A percentile compares a stretch with the other conserved stretches of the same genome.
Conservation (phyloP, 2,329 filamentous ascomycete genomes). For the Lojkania enalia region DNA sequence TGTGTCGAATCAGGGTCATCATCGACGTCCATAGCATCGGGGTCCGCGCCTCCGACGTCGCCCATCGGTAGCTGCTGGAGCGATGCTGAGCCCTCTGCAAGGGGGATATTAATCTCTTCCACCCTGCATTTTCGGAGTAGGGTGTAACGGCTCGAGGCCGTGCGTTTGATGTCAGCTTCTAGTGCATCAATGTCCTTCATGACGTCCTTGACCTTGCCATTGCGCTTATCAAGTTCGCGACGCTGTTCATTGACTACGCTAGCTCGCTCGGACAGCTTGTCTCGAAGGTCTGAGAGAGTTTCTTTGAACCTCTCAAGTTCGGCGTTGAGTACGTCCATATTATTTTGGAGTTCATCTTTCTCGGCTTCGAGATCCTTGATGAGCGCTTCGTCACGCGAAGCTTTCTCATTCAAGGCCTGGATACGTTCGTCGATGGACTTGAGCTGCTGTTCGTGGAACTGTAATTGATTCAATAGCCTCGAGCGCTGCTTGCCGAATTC, state of each 20-base stretch:
- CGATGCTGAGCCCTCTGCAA: conserved; percentile 68
- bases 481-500: conserved; percentile 81
- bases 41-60: conserved; percentile 69
- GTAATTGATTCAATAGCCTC: conserved; percentile 62
- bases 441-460: conserved; percentile 71
- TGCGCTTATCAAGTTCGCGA: conserved; percentile 78
- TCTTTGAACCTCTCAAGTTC: conserved; percentile 78
- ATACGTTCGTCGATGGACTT: conserved; percentile 71
- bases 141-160: conserved; percentile 80
- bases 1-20: conserved; percentile 58
- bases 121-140: conserved; percentile 87
- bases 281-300: conserved; percentile 68
- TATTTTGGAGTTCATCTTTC: conserved; percentile 73
- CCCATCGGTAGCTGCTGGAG: conserved; percentile 87
- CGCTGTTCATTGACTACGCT: conserved; percentile 79
- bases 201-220: conserved; percentile 76
- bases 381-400: conserved; percentile 68
- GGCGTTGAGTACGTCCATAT: conserved; percentile 71
- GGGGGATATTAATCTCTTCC: conserved; percentile 86
- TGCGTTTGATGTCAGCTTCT: conserved; percentile 86
- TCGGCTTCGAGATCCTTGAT: conserved; percentile 67
- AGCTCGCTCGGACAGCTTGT: conserved; percentile 68
- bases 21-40: conserved; percentile 92
- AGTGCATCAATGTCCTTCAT: conserved; percentile 75
- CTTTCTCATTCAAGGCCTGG: conserved; percentile 66